phyloP scores from a whole-genome alignment of 306 rosid species.

The Corylus americana region DNA sequence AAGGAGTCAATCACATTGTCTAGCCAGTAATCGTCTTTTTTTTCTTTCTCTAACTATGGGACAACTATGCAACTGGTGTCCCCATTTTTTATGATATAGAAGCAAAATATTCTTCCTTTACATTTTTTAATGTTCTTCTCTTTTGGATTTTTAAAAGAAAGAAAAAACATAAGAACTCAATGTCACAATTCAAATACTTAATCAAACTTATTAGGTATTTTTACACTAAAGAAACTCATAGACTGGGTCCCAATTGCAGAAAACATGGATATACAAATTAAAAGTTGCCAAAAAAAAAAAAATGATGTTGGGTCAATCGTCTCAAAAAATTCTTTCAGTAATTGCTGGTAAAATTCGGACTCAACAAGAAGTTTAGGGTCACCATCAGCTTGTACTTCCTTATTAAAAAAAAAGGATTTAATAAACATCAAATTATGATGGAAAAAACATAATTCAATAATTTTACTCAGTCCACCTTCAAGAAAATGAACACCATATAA shows the following conservation, averaged over 20 bases:
- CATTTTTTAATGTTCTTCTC: too few species aligned
- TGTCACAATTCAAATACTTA: not conserved
- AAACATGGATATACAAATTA: not conserved
- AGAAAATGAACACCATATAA: not conserved
- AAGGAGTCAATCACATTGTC: constrained; percentile 9
- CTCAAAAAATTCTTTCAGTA: constrained; percentile 84
- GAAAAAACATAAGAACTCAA: not conserved
- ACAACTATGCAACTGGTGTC: not conserved
- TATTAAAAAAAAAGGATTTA: constrained; percentile 20
- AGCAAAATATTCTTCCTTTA: not conserved
- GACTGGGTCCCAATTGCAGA: constrained; percentile 14
- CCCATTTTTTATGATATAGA: not conserved
- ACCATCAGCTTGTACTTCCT: constrained; percentile 59
- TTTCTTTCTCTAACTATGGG: not conserved
- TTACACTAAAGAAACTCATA: not conserved
- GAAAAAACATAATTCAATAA: not conserved
- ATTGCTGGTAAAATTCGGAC: constrained; percentile 85
- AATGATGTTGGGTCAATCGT: constrained; percentile 74
- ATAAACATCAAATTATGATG: not conserved
- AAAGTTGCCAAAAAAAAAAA: not conserved
- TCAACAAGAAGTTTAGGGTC: constrained; percentile 86
- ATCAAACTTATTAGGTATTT: not conserved
- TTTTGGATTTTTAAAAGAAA: not conserved
- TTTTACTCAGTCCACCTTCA: not conserved
- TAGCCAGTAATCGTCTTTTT: not conserved